Base-by-base conservation (phyloP, 345 rosid genomes). In the Rubroshorea leprosula region DNA sequence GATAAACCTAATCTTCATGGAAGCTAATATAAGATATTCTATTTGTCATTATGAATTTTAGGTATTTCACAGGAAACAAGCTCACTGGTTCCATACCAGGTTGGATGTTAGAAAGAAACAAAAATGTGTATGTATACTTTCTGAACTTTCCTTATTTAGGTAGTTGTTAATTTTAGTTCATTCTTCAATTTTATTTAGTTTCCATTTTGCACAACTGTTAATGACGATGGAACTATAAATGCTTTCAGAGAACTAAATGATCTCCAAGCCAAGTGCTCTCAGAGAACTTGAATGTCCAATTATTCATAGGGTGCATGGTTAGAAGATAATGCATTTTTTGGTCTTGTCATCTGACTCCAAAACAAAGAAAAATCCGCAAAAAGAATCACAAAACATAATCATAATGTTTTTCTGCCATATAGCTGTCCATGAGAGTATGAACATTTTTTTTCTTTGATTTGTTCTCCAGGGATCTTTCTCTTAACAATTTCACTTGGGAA, bases 61-160 rank as follows among this genome's bases (percentile, higher is more conserved):
- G 96, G 72, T 87, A 82, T 76, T 75, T 91, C 72, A 82, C 88
- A 18, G 79, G 75, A 60, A 91, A 87, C 80, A 74, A 68, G 70
- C 84, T 87, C 39, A 76, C 79, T 17, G 90, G 96, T 66, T 54
- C 75, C 31, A 54, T 91, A 25, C 96, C 98, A 26, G 58, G n/a
- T 49, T 78, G 75, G 72, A 61, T 87, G 43, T 61, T 79, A 12
- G 64, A 61, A 54, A 79, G 77, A 67, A 91, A 85, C 74, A 79
- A 87, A 74, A 80, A 75, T 39, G 85, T 74, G 98, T 87, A 83
- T 0, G 86, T 51, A 58, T 29, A 50, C 65, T 62, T 64, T 17
- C 58, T n/a, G n/a, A n/a, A n/a, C n/a, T n/a, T n/a, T n/a, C n/a
- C n/a, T n/a, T n/a, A n/a, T n/a, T n/a, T n/a, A n/a, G n/a, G n/a